A percentile compares a stretch with the other conserved stretches of the same genome.
phyloP scores from a whole-genome alignment of 768 basidiomycete species.

The Phlebiopsis gigantea region DNA sequence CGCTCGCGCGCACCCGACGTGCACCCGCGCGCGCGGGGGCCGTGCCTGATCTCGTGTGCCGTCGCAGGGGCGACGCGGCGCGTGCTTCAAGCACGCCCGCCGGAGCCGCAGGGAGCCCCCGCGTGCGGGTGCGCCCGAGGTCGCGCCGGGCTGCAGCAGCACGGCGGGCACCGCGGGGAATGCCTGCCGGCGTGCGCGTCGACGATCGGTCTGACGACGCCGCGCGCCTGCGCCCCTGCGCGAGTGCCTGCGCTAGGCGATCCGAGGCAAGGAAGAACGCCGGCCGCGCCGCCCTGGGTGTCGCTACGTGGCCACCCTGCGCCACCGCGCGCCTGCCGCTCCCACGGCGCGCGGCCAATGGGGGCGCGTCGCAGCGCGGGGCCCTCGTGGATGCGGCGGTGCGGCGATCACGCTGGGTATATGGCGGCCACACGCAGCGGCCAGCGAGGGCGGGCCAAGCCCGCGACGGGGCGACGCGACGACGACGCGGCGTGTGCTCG shows the following conservation, averaged over 20 bases:
- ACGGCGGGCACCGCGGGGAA: not conserved
- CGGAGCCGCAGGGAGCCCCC: not conserved
- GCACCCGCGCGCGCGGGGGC: not conserved
- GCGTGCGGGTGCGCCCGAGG: not conserved
- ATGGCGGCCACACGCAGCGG: not conserved
- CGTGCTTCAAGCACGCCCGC: not conserved
- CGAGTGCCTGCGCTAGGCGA: not conserved
- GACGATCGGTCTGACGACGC: not conserved
- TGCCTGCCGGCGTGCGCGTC: not conserved
- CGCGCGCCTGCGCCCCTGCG: not conserved
- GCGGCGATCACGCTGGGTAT: not conserved
- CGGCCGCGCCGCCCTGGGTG: not conserved
- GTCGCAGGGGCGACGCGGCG: not conserved
- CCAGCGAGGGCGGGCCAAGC: no score
- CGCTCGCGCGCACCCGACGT: not conserved
- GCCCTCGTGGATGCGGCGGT: not conserved
- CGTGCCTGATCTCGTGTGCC: not conserved
- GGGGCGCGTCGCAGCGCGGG: not conserved
- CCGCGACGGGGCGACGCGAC: no score
- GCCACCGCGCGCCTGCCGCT: not conserved
- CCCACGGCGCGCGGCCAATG: not conserved
- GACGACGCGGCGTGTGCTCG: not conserved
- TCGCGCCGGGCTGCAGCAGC: not conserved
- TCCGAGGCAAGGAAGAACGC: not conserved
- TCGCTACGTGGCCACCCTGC: not conserved